Evolutionary conservation across 2,329 filamentous ascomycete genomes (phyloP).

Genomic region (Trichoderma atroviride): DNA sequence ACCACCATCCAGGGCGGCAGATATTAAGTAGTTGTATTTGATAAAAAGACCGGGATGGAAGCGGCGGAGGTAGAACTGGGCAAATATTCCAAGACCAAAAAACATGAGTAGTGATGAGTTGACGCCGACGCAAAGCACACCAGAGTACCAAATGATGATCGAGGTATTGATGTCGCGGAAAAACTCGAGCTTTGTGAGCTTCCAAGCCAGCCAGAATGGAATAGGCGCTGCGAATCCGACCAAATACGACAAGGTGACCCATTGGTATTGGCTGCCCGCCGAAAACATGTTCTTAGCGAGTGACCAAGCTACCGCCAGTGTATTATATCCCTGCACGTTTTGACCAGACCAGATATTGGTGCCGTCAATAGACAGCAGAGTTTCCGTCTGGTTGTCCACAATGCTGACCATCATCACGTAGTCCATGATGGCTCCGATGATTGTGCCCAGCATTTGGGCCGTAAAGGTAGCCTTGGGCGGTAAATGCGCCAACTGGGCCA

Average conservation of each 20-base stretch:
- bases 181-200: constrained; percentile 26
- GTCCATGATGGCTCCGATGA: constrained; percentile 49
- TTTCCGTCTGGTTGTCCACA: constrained; percentile 44
- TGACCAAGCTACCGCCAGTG: constrained; percentile 37
- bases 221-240: constrained; percentile 43
- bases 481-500: constrained; percentile 40
- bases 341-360: constrained; percentile 51
- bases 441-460: constrained; percentile 46
- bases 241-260: constrained; percentile 26
- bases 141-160: constrained; percentile 47
- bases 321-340: constrained; percentile 51
- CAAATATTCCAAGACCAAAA: constrained; percentile 37
- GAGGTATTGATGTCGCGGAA: constrained; percentile 44
- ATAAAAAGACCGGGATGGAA: constrained; percentile 33
- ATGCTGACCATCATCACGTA: constrained; percentile 51
- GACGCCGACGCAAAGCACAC: constrained; percentile 45
- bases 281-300: constrained; percentile 32
- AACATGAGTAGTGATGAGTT: constrained; percentile 40
- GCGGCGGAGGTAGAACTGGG: constrained; percentile 36
- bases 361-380: constrained; percentile 42
- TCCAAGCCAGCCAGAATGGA: constrained; percentile 41
- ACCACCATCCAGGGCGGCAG: constrained; percentile 31
- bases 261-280: constrained; percentile 32
- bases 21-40: constrained; percentile 35
- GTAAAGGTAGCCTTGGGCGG: constrained; percentile 28